Conservation (phyloP, 139 green algal species). For the Diplosphaera chodatii region DNA sequence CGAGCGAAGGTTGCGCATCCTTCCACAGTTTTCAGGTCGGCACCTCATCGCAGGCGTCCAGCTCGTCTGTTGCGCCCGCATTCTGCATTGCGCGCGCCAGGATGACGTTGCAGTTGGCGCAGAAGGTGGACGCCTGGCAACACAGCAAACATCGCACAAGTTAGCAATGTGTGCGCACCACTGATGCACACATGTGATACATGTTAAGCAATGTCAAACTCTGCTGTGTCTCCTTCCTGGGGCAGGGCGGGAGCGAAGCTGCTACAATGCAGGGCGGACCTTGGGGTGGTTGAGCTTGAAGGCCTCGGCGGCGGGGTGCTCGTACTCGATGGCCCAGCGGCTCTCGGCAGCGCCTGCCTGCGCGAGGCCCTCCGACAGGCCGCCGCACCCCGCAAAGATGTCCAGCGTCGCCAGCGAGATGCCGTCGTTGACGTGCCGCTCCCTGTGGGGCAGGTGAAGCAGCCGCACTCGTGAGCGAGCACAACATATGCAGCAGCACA, state of each 20-base stretch:
- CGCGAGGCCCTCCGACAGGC: constrained; percentile 90
- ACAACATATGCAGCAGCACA: background rate
- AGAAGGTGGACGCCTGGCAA: constrained; percentile 65
- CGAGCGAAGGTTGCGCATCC: no score
- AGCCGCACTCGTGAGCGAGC: background rate
- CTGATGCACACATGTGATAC: no score
- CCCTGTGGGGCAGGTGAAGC: background rate
- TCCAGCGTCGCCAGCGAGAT: constrained; percentile 75
- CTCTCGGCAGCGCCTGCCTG: constrained; percentile 59
- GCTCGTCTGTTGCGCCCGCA: constrained; percentile 54
- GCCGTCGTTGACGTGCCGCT: constrained; percentile 23
- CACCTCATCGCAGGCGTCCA: constrained; percentile 46
- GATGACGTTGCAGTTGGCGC: constrained; percentile 92
- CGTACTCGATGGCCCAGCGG: constrained; percentile 96
- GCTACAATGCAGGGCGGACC: constrained; percentile 4
- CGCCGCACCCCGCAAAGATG: constrained; percentile 95
- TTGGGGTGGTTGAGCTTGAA: constrained; percentile 87
- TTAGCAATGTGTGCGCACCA: no score
- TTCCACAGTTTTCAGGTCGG: no score
- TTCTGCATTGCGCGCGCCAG: constrained; percentile 78
- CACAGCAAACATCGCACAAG: no score
- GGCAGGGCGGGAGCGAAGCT: no score
- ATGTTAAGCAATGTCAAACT: no score
- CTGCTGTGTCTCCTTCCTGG: no score
- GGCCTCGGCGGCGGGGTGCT: constrained; percentile 76